phyloP scores from a whole-genome alignment of 306 rosid species.

The Prunus dulcis region DNA sequence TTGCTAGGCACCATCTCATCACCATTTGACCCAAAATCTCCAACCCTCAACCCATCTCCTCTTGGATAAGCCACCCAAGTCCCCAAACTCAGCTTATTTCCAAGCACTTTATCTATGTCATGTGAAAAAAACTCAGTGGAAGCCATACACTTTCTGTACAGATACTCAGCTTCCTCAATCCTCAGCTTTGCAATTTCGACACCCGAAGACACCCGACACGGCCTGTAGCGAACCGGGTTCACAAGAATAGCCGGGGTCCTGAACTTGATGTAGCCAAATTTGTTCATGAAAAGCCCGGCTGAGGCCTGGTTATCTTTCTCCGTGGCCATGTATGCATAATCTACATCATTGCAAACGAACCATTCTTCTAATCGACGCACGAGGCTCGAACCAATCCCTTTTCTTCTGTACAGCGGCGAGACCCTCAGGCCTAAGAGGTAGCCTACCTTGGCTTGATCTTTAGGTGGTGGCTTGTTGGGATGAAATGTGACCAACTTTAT shows the following conservation, averaged over 20 bases:
- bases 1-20: conserved; percentile 31
- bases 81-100: conserved; percentile 74
- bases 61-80: conserved; percentile 82
- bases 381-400: conserved; percentile 65
- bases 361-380: conserved; percentile 67
- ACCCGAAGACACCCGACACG: conserved; percentile 36
- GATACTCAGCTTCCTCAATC: conserved; percentile 68
- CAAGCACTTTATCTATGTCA: conserved; percentile 61
- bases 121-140: conserved; percentile 70
- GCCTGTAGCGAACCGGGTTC: conserved; percentile 59
- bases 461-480: conserved; percentile 42
- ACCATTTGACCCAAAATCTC: conserved; percentile 5
- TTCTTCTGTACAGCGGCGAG: conserved; percentile 52
- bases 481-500: conserved; percentile 62
- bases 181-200: conserved; percentile 52
- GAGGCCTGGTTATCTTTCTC: conserved; percentile 81
- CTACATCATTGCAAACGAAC: conserved; percentile 68
- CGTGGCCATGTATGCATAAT: conserved; percentile 78
- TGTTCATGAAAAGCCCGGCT: conserved; percentile 52
- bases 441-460: conserved; percentile 62
- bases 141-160: conserved; percentile 67
- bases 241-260: conserved; percentile 70
- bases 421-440: conserved; percentile 81
- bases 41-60: conserved; percentile 25
- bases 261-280: conserved; percentile 58